Base-by-base conservation (phyloP, 1,284 basidiomycete genomes). In the Sanghuangporus weigelae region DNA sequence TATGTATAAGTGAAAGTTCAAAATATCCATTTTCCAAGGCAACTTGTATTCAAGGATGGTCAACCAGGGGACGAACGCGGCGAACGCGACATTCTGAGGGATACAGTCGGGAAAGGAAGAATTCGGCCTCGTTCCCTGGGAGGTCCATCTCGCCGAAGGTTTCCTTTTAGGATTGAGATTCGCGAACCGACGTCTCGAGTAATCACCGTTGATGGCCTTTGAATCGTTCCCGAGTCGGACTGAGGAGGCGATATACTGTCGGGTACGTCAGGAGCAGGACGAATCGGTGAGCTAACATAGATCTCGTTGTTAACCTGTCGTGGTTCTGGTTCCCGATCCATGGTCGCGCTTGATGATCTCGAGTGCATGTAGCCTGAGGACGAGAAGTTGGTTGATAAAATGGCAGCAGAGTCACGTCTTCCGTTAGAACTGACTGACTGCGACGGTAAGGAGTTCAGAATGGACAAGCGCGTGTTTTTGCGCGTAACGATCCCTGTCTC, bases 301-400 rank as follows among this genome's bases (percentile, higher is more conserved):
- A 60, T 60, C 12, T 36, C 44, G 26, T 26, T 42, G 44, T 39
- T n/a, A 4, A 31, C 26, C 44, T 36, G 44, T 46, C 44, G 21
- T 46, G 26, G 26, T 5, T 31, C 2, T 3, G 3, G 3, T 31
- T n/a, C 38, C 19, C 19, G 40, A 16, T 49, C 58, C 35, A 46
- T 19, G 16, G 48, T 23, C 21, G 38, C 49, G 35, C 38, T 50
- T 19, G 62, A 63, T 16, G 57, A 58, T 44, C 38, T 58, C n/a
- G 62, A 63, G 19, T 57, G n/a, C 23, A 35, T 39, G 48, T 63
- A 63, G n/a, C 62, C 62, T 23, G 56, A 59, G 23, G 57, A 58
- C 2, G 48, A 42, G n/a, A 21, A 12, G 49, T 51, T 23, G 38
- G 58, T 31, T 21, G 49, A 51, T n/a, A 38, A 23, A 10, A 51